Evolutionary conservation across 345 rosid genomes (phyloP), one percentile per base, ranked within the genome.

Genomic region (Citrus mangshanensis): DNA sequence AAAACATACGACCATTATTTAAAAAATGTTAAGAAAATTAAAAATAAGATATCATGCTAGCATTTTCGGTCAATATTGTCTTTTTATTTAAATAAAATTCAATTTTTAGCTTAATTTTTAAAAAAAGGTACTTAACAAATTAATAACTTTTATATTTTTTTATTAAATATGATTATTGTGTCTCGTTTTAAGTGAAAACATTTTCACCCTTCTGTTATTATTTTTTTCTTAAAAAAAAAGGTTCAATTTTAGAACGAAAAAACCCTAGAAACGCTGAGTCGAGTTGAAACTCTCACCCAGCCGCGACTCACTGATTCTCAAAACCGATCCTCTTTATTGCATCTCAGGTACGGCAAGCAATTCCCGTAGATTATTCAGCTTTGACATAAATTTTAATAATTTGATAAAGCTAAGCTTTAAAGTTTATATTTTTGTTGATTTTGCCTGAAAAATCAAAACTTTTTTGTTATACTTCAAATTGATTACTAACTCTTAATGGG

Each of bases 241-340:
- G 14, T 27, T 37, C 25, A 27, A 38, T 60, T 58, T n/a, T 72
- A 58, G 46, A 49, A 65, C 16, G 6, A 49, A 38, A 64, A 76
- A 66, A 32, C 78, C 78, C 55, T 65, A 51, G 4, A 49, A 76
- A 51, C 63, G 63, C 66, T 40, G 82, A 80, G 82, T 80, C 79
- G 79, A 80, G 82, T 80, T 59, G 51, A 30, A 46, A n/a, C 22
- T 27, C 27, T 80, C 56, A 68, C 68, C 76, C 65, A 66, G 56
- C 77, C 70, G 75, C 72, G 75, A 80, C 82, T 75, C 82, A 62
- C 75, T 74, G 61, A 40, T 61, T 35, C 70, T 38, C 7, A 16
- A 40, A 49, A 74, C 46, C 74, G 70, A 75, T 75, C 60, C 70
- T 74, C 28, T 28, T 49, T 27, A 18, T 49, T 42, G 7, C 22